Base-by-base conservation (phyloP, 192 early-diverging fungal genomes). In the Rhizophagus prolifer region DNA sequence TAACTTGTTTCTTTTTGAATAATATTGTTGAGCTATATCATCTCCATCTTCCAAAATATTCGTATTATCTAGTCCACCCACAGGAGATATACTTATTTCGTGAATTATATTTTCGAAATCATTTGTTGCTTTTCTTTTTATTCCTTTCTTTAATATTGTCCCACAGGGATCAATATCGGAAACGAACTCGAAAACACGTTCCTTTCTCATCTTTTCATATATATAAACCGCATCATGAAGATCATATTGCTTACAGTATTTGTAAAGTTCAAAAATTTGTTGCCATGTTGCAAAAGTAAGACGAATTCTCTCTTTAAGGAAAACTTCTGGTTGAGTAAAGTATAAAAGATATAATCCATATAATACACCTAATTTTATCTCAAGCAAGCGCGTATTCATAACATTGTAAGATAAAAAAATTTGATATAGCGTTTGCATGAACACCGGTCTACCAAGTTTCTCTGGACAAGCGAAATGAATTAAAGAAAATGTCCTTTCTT, bases 391-490 rank as follows among this genome's bases (percentile, higher is more conserved):
- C 25, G 62, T 46, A 58, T 21, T 26, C 46, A 76, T 73, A 19
- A 74, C 36, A 76, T 77, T 81, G 21, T 83, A 81, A 44, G 75
- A 83, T 30, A 87, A 81, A 25, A 85, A 76, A 46, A 83, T 75
- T 47, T 86, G 81, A 76, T 87, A 87, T 25, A 84, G 61, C 6
- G 81, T 78, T 41, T 85, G 86, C 85, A 88, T 86, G 79, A 88
- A 87, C 77, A 82, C 79, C 62, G 83, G 79, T 21, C 87, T 83
- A 63, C 86, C 85, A 72, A 85, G 80, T 79, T 86, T 87, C 54
- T 88, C 87, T 13, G 87, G 82, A 46, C 86, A 86, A 25, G 84
- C 87, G 80, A 88, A 88, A 67, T 88, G 87, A 16, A 88, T 83
- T 38, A 87, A 82, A 47, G 85, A 85, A 81, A 88, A 88, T 75